Percentiles rank a stretch among this genome's conserved stretches.
Evolutionary conservation across 1,139 yeast species (phyloP).

Genomic region (Tardiomyces blankii): DNA sequence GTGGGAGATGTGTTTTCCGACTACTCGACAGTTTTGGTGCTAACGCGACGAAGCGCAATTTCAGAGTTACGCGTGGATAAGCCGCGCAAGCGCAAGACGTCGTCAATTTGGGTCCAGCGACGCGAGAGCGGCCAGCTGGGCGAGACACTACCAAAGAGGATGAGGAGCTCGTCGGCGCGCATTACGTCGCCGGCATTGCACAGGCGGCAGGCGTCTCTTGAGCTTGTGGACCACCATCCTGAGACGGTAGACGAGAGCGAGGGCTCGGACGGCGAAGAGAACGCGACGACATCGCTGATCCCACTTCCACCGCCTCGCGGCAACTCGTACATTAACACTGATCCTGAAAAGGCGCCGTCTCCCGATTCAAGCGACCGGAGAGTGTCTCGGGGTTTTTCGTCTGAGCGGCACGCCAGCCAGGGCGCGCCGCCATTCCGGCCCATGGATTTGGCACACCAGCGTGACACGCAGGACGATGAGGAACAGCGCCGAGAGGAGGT

Average conservation of each 20-base stretch:
- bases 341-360: neutral
- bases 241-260: neutral
- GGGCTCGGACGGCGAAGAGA: neutral
- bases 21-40: constrained; percentile 35
- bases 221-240: neutral
- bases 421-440: neutral
- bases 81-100: neutral
- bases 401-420: neutral
- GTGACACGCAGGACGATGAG: neutral
- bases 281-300: neutral
- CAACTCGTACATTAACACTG: neutral
- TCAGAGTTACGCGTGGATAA: neutral
- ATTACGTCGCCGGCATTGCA: neutral
- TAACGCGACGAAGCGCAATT: neutral
- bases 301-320: neutral
- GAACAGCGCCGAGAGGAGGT: neutral
- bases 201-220: neutral
- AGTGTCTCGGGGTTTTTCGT: neutral
- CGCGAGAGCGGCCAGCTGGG: neutral
- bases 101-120: neutral
- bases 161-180: neutral
- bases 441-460: neutral
- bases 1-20: constrained; percentile 51
- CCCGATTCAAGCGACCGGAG: neutral
- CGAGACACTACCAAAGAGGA: neutral